Conservation (phyloP, 805 yeast genomes). For the Candida rishiriensis region DNA sequence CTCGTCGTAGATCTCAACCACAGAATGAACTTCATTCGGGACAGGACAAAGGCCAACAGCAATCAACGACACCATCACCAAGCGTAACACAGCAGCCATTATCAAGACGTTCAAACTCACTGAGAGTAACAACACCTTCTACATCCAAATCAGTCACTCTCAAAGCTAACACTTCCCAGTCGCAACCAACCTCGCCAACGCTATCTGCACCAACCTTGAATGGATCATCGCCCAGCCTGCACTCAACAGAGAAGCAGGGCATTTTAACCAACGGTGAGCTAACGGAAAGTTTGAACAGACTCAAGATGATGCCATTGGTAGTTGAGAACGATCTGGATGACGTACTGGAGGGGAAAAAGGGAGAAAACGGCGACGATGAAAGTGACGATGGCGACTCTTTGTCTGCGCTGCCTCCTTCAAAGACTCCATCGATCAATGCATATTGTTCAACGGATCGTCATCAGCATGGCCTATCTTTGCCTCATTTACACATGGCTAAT, state of each 20-base stretch:
- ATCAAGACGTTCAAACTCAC: conserved; percentile 10
- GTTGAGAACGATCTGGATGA: conserved; percentile 31
- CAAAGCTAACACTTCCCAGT: conserved; percentile 5
- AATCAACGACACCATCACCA: conserved; percentile 1
- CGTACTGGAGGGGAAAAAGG: conserved; percentile 18
- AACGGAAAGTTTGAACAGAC: conserved; percentile 20
- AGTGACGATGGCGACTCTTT: too few relatives aligned
- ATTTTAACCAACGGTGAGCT: conserved; percentile 18
- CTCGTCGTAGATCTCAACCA: conserved; percentile 2
- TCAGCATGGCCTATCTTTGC: conserved; percentile 2
- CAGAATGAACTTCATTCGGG: neutral
- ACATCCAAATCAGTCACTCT: neutral
- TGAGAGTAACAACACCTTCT: conserved; percentile 8
- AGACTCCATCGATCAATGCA: neutral
- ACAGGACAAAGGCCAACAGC: neutral
- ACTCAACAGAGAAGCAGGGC: conserved; percentile 4
- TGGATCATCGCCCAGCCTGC: neutral
- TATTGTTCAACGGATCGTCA: neutral
- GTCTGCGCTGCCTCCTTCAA: neutral
- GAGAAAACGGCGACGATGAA: conserved; percentile 4
- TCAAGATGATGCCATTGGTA: conserved; percentile 30
- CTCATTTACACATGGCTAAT: neutral
- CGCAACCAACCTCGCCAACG: conserved; percentile 14
- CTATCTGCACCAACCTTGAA: neutral
- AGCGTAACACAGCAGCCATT: conserved; percentile 6